phyloP scores from a whole-genome alignment of 441 rosid species.

The Populus tomentosa region DNA sequence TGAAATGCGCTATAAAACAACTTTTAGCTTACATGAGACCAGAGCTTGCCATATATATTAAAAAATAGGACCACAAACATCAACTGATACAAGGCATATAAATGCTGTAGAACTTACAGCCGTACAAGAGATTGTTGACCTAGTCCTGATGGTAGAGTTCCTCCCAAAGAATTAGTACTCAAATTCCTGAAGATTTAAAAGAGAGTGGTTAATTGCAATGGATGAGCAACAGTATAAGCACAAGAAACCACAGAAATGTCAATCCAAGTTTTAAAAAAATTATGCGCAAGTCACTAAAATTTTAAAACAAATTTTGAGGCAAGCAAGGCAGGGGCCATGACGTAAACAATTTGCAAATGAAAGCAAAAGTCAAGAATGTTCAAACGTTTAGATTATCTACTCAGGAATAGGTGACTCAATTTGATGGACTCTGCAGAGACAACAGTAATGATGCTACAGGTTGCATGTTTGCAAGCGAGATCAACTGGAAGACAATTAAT shows the following conservation, averaged over 20 bases:
- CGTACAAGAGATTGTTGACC: slow-evolving; percentile 71
- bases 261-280: background rate
- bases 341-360: background rate
- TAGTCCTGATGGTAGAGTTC: slow-evolving; percentile 67
- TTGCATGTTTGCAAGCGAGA: background rate
- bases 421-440: background rate
- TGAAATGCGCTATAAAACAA: background rate
- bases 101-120: slow-evolving; percentile 54
- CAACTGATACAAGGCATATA: background rate
- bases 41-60: background rate
- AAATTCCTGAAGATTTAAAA: slow-evolving; percentile 56
- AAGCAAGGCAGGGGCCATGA: background rate
- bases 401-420: background rate
- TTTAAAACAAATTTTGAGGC: background rate
- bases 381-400: background rate
- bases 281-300: background rate
- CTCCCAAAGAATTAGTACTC: slow-evolving; percentile 73
- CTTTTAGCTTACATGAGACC: background rate
- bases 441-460: background rate
- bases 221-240: background rate
- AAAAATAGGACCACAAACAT: background rate
- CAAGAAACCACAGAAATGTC: background rate
- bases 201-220: background rate
- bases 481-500: background rate
- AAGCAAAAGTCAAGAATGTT: background rate